A percentile compares a stretch with the other conserved stretches of the same genome.
Conservation (phyloP, 177 flowering plant genomes). For the Tripterygium wilfordii region DNA sequence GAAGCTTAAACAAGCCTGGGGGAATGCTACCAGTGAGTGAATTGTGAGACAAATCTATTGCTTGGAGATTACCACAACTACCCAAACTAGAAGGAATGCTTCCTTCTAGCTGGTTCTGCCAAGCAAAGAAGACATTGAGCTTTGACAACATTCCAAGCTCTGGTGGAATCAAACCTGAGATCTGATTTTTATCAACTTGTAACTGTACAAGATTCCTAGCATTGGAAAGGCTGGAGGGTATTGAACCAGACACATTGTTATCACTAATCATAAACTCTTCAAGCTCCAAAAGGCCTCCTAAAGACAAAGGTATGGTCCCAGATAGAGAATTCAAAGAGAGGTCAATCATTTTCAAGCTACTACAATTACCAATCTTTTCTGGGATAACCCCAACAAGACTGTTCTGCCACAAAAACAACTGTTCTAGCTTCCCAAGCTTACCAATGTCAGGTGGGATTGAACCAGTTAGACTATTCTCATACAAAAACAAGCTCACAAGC, state of each 20-base stretch:
- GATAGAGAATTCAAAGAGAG: constrained; percentile 44
- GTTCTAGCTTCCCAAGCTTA: constrained; percentile 36
- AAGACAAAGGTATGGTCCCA: constrained; percentile 37
- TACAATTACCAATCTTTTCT: constrained; percentile 43
- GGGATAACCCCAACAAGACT: constrained; percentile 41
- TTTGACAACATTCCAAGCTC: constrained; percentile 37
- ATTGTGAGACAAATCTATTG: constrained; percentile 42
- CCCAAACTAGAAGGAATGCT: constrained; percentile 38
- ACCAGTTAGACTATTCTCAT: constrained; percentile 50
- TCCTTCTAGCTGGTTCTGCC: constrained; percentile 55
- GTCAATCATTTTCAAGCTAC: constrained; percentile 30
- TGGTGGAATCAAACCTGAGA: constrained; percentile 45
- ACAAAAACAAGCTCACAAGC: constrained; percentile 37
- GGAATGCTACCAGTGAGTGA: constrained; percentile 42
- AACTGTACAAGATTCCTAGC: constrained; percentile 28
- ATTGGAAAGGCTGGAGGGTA: constrained; percentile 34
- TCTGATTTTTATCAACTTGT: constrained; percentile 46
- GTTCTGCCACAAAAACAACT: constrained; percentile 52
- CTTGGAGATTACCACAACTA: constrained; percentile 29
- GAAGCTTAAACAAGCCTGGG: constrained; percentile 30
- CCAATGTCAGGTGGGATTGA: constrained; percentile 46
- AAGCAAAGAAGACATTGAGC: constrained; percentile 39
- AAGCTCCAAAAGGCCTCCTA: constrained; percentile 32
- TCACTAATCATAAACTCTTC: constrained; percentile 45
- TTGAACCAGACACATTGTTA: constrained; percentile 52